Base-by-base conservation (phyloP, 2,329 filamentous ascomycete species). In the Diaporthe sp. region DNA sequence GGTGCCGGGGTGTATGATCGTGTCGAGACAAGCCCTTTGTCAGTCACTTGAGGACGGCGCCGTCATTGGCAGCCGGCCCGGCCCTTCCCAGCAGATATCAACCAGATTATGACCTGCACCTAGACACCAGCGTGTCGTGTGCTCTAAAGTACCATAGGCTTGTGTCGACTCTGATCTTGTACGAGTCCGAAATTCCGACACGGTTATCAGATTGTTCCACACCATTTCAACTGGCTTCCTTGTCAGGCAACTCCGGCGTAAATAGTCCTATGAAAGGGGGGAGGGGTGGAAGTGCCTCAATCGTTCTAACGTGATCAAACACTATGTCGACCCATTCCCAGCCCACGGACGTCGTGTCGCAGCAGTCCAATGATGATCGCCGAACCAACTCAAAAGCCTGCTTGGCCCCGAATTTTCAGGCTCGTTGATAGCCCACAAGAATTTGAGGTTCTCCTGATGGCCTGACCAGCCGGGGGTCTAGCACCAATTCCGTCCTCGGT, bases 1-100 rank as follows among this genome's bases (percentile, higher is more conserved):
- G 46, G 31, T 68, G 62, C 62, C 62, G 31, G 62, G 46, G 46
- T 53, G 5, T 37, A 25, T 39, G 46, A 39, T 39, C 46, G 46
- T 37, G 31, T 39, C 31, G n/a, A 37, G 62, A 53, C 62, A 68
- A 28, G 65, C 44, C 65, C 65, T 68, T 39, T 53, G 65, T 39
- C 65, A 42, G 46, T 49, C 31, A 39, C 65, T 34, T 19, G 46
- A 39, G 39, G 19, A 53, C 65, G 53, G 34, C 46, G 31, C 65
- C 65, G 22, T 53, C 34, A 68, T 53, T 53, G 49, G 46, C 65
- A 68, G 46, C 49, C 65, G 65, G 65, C 46, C 65, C 65, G 65
- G 65, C 65, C 65, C 65, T 68, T 53, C 65, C 46, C 65, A 39
- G 65, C 34, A 53, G 15, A 39, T 68, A 55, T 42, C 65, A 53